Conservation (phyloP, 148 eudicot genomes). For the Diospyros lotus region DNA sequence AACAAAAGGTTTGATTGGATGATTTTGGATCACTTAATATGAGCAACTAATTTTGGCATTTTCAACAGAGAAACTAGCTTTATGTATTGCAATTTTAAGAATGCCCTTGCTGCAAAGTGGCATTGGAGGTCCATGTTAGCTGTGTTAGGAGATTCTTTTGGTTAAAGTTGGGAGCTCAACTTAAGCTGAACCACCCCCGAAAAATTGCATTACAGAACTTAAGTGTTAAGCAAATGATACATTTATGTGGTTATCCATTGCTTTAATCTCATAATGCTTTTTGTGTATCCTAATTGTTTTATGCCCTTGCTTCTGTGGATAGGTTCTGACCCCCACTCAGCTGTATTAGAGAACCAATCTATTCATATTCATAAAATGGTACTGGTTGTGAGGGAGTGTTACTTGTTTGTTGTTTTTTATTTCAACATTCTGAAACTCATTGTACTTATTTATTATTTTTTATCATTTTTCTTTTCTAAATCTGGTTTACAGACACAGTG, state of each 20-base stretch:
- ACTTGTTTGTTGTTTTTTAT: background rate
- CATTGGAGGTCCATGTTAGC: background rate
- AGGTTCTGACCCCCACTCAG: conserved; percentile 94
- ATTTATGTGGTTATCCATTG: background rate
- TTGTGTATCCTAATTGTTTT: background rate
- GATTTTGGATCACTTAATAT: background rate
- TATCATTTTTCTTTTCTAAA: too few species aligned
- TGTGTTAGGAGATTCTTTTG: background rate
- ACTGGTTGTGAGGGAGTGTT: conserved; percentile 11
- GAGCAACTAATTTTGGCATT: background rate
- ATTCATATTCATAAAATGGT: conserved; percentile 88
- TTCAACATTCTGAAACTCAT: background rate
- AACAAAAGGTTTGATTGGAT: background rate
- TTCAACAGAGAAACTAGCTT: background rate
- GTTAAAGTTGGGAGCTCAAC: background rate
- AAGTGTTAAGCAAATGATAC: background rate
- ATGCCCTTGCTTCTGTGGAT: conserved; percentile 17
- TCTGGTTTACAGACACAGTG: conserved; percentile 58
- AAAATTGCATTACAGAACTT: background rate
- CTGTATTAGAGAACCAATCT: conserved; percentile 60
- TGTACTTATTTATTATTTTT: background rate
- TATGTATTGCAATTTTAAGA: background rate
- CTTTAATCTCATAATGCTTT: background rate
- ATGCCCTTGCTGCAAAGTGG: background rate
- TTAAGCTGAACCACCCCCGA: background rate